Evolutionary conservation across 169 alveolate species (phyloP).

Genomic region (Plasmodium fragile): DNA sequence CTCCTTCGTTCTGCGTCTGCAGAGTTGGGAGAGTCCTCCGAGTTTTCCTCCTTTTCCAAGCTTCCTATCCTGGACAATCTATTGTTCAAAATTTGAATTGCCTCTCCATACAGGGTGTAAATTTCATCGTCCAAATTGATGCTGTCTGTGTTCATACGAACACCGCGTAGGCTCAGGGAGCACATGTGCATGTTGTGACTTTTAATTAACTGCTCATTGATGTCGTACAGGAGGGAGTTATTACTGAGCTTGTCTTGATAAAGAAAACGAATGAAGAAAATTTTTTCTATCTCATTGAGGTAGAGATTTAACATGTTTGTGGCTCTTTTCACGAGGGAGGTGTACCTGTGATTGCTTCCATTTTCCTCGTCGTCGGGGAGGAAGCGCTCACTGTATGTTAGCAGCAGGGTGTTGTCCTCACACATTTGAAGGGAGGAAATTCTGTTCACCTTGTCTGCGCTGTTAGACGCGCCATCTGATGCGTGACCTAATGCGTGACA

Average conservation of each 20-base stretch:
- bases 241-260: conserved; percentile 5
- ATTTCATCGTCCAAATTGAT: conserved; percentile 9
- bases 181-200: conserved; percentile 25
- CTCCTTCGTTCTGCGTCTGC: background rate
- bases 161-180: background rate
- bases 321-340: conserved; percentile 10
- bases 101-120: conserved; percentile 6
- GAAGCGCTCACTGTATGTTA: conserved; percentile 42
- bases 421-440: conserved; percentile 33
- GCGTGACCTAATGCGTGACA: too few species aligned
- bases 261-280: background rate
- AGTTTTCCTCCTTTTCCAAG: background rate
- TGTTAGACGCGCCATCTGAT: background rate
- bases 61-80: background rate
- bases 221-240: conserved; percentile 32
- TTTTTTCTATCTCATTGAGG: background rate
- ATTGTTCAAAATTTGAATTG: conserved; percentile 4
- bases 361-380: background rate
- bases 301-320: background rate
- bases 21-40: background rate
- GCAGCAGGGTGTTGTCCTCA: conserved; percentile 28
- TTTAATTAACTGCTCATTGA: conserved; percentile 22
- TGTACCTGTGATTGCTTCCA: background rate
- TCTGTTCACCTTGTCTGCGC: background rate
- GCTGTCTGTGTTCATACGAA: background rate